Base-by-base conservation (phyloP, 768 basidiomycete species). In the Serendipita vermifera region DNA sequence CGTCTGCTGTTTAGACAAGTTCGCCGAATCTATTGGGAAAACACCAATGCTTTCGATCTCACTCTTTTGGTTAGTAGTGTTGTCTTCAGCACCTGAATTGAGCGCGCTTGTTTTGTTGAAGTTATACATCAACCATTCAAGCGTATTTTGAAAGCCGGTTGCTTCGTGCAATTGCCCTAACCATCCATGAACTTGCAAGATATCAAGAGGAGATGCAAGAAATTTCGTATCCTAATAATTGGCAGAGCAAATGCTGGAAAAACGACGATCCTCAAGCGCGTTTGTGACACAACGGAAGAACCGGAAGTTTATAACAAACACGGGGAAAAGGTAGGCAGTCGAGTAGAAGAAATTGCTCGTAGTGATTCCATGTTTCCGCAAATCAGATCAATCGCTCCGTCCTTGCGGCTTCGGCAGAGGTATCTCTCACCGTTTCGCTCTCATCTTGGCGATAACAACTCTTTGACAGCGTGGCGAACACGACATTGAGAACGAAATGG, bases 381-480 rank as follows among this genome's bases (percentile, higher is more conserved):
- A 7, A 17, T n/a, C 15, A 41, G 39, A 26, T 41, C 15, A 26
- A 41, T n/a, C 39, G 17, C 7, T 41, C 39, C 26, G 15, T 41
- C 7, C 39, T 41, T 41, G 39, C 39, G 27, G 17, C 39, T n/a
- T 41, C 39, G n/a, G n/a, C n/a, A n/a, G n/a, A n/a, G n/a, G n/a
- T n/a, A n/a, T n/a, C n/a, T n/a, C n/a, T n/a, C n/a, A n/a, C n/a
- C n/a, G n/a, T n/a, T n/a, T n/a, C n/a, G n/a, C n/a, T n/a, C n/a
- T n/a, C n/a, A n/a, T n/a, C n/a, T n/a, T n/a, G n/a, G n/a, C n/a
- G n/a, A n/a, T n/a, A n/a, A n/a, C n/a, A n/a, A n/a, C n/a, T n/a
- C n/a, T n/a, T n/a, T n/a, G n/a, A n/a, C 33, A 68, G 70, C 67
- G 70, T 33, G 72, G 71, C 26, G 38, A 55, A 3, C 71, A 72